A percentile compares a stretch with the other conserved stretches of the same genome.
These are phyloP conservation scores for Polymyxa betae DNA, from an alignment of 208 protist species.

Conservation along the genomic window DNA sequence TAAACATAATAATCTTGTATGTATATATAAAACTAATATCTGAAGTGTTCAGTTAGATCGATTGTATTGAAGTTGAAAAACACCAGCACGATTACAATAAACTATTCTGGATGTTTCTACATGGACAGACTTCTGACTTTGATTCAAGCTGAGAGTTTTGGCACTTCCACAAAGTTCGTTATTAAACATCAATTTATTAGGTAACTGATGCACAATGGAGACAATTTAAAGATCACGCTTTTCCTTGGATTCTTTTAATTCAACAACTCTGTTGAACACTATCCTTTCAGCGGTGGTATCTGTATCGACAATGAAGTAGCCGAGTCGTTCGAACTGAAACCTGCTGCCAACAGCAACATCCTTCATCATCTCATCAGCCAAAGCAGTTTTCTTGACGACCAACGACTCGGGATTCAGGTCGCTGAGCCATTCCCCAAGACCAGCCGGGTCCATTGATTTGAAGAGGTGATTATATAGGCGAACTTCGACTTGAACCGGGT, in stretches of 20 bases:
- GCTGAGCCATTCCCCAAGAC: constrained; percentile 64
- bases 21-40: background rate
- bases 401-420: constrained; percentile 78
- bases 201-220: background rate
- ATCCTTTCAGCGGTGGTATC: constrained; percentile 72
- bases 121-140: no score
- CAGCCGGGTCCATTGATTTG: constrained; percentile 64
- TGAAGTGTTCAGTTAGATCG: background rate
- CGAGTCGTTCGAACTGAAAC: constrained; percentile 88
- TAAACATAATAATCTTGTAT: no score
- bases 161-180: no score
- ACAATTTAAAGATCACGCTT: constrained; percentile 52
- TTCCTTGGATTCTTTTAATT: constrained; percentile 78
- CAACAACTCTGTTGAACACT: constrained; percentile 86
- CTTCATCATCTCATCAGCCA: constrained; percentile 65
- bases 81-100: background rate
- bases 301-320: constrained; percentile 83
- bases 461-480: constrained; percentile 80
- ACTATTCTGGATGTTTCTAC: no score
- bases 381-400: constrained; percentile 62
- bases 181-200: no score
- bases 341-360: constrained; percentile 61
- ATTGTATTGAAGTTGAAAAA: background rate
- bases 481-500: constrained; percentile 66
- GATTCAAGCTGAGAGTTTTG: no score